Evolutionary conservation across 805 yeast genomes (phyloP), one percentile per base, ranked within the genome.

Genomic region (Tetrapisispora pingtungensis): DNA sequence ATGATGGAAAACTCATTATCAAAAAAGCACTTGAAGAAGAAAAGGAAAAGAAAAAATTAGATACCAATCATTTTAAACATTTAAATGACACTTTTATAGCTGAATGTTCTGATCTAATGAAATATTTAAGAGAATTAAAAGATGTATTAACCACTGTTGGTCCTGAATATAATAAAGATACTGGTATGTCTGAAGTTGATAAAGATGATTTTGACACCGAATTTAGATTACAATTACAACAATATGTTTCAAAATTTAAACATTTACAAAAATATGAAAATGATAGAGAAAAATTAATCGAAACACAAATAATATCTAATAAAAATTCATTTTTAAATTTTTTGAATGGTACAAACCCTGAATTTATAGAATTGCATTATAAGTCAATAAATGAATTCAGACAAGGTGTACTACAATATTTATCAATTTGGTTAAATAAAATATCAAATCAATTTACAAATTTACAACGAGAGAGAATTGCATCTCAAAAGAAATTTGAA

Each of bases 171-270:
- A 43, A 59, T 38, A 45, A 48, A 39, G 53, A 50, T 39, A 42
- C 42, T 38, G 57, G 42, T 41, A 65, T 75, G 57, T 53, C 71
- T 22, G 68, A 69, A 27, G 67, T 62, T 10, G 80, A 77, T 33
- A 74, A 77, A 52, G 76, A 77, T 47, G 68, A 70, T 32, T 68
- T 79, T 19, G 84, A 78, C 50, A 72, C 75, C 40, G 78, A 77
- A 46, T 67, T 77, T 36, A 70, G 76, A 45, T 53, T 71, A 20
- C 74, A 75, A 54, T 52, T 78, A 38, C 80, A 75, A 50, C 70
- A 70, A 45, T 65, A 75, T 49, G 70, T 70, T 47, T 75, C 73
- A 46, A 72, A 76, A 53, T 66, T 76, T 39, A 73, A 72, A 46
- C 56, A 67, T 43, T 56, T 77, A 41, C 77, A 73, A 45, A 61